Conservation (phyloP, 306 rosid species). For the Castanea sativa region DNA sequence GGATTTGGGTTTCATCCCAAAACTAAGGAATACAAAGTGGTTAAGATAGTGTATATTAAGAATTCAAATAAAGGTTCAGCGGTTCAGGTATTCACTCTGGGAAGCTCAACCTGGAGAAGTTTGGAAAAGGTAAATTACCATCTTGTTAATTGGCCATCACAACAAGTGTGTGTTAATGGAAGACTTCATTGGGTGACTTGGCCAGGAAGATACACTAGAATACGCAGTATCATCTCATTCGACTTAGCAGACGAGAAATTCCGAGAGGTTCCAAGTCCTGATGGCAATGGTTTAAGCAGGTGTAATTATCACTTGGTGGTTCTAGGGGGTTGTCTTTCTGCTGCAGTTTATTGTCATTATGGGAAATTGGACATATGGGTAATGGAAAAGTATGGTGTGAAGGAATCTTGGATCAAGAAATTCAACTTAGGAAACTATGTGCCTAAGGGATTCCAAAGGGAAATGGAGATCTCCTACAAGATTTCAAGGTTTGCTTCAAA, state of each 20-base stretch:
- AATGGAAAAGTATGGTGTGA: slow-evolving; percentile 38
- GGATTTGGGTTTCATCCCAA: slow-evolving; percentile 38
- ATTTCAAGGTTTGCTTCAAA: slow-evolving; percentile 9
- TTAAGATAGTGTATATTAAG: slow-evolving; percentile 29
- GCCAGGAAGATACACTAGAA: slow-evolving; percentile 13
- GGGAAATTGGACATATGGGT: slow-evolving; percentile 51
- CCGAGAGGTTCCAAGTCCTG: slow-evolving; percentile 32
- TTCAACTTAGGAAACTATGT: slow-evolving; percentile 22
- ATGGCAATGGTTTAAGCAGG: slow-evolving; percentile 7
- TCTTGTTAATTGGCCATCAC: slow-evolving; percentile 30
- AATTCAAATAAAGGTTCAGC: slow-evolving; percentile 16
- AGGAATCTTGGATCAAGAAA: slow-evolving; percentile 37
- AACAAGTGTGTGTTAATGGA: slow-evolving; percentile 36
- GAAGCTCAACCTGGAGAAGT: slow-evolving; percentile 44
- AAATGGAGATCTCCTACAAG: slow-evolving; percentile 9
- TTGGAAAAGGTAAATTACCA: slow-evolving; percentile 22
- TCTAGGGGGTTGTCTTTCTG: slow-evolving; percentile 39
- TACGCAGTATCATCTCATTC: slow-evolving; percentile 35
- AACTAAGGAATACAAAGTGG: slow-evolving; percentile 36
- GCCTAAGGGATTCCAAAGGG: slow-evolving; percentile 30
- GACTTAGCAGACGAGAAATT: slow-evolving; percentile 41
- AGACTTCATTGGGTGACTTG: slow-evolving; percentile 49
- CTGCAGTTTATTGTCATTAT: slow-evolving; percentile 17
- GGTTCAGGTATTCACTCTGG: slow-evolving; percentile 29
- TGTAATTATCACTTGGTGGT: slow-evolving; percentile 30